Conservation (phyloP, 805 yeast species). For the Yamadazyma kitorensis region DNA sequence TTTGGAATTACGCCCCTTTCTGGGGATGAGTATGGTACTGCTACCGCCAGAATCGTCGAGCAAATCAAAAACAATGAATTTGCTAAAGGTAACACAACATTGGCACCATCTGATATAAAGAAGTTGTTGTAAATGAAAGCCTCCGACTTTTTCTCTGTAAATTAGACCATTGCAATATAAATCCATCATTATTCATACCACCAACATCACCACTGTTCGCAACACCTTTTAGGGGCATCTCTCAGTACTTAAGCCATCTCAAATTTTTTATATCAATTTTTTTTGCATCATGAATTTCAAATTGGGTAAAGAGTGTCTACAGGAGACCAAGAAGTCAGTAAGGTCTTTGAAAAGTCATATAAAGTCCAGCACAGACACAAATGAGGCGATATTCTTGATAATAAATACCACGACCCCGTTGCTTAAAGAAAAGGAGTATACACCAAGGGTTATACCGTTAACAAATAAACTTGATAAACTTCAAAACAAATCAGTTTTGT, state of each 20-base stretch:
- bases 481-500: slow-evolving; percentile 49
- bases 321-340: slow-evolving; percentile 9
- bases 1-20: neutral
- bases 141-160: too few species aligned
- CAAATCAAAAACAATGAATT: neutral
- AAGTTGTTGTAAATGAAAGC: neutral
- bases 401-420: slow-evolving; percentile 31
- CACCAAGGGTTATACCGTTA: slow-evolving; percentile 49
- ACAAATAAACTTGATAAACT: slow-evolving; percentile 49
- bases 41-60: slow-evolving; percentile 1
- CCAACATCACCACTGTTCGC: too few species aligned
- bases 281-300: too few species aligned
- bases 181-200: too few species aligned
- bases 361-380: slow-evolving; percentile 12
- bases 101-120: slow-evolving; percentile 3
- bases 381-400: slow-evolving; percentile 27
- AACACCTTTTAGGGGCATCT: too few species aligned
- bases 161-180: too few species aligned
- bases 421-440: slow-evolving; percentile 32
- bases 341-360: slow-evolving; percentile 14
- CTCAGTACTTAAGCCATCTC: too few species aligned
- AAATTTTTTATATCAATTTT: too few species aligned
- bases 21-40: slow-evolving; percentile 5
- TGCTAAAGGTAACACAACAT: neutral
- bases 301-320: too few species aligned